Percentiles rank a stretch among this genome's conserved stretches.
Conservation (phyloP, 2,329 filamentous ascomycete species). For the Claviceps sp. region DNA sequence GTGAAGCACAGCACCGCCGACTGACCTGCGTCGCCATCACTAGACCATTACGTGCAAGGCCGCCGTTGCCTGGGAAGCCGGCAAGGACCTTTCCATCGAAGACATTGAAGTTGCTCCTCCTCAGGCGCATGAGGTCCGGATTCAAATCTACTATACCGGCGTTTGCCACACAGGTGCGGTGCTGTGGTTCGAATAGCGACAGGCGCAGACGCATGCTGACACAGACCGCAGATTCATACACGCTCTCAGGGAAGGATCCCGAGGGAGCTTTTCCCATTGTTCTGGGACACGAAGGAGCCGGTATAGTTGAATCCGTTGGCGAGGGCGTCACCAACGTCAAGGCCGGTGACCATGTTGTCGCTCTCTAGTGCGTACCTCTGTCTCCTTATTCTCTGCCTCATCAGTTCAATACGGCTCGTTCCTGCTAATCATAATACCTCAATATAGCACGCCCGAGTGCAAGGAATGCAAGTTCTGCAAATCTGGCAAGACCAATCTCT, state of each 20-base stretch:
- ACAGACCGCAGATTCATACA: constrained; percentile 62
- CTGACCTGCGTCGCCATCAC: neutral
- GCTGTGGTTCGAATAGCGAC: neutral
- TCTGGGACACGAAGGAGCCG: constrained; percentile 81
- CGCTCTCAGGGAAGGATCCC: constrained; percentile 88
- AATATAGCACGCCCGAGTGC: constrained; percentile 78
- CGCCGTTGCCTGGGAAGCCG: constrained; percentile 93
- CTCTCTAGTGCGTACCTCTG: constrained; percentile 54
- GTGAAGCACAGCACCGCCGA: constrained; percentile 1
- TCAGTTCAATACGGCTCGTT: neutral
- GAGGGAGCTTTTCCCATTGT: constrained; percentile 88
- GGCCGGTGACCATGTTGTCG: constrained; percentile 80
- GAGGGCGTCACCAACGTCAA: constrained; percentile 94
- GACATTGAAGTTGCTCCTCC: constrained; percentile 86
- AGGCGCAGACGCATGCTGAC: constrained; percentile 4
- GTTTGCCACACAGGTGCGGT: constrained; percentile 86
- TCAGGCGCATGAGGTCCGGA: constrained; percentile 86
- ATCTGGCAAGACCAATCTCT: constrained; percentile 98
- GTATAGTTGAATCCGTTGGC: constrained; percentile 84
- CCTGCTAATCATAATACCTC: neutral
- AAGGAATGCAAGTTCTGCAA: constrained; percentile 99
- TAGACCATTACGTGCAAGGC: constrained; percentile 96
- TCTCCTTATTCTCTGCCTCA: neutral
- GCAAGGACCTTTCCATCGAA: constrained; percentile 78
- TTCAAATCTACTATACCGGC: constrained; percentile 93